Conservation (phyloP, 495 filamentous ascomycete species). For the Recurvomyces mirabilis region DNA sequence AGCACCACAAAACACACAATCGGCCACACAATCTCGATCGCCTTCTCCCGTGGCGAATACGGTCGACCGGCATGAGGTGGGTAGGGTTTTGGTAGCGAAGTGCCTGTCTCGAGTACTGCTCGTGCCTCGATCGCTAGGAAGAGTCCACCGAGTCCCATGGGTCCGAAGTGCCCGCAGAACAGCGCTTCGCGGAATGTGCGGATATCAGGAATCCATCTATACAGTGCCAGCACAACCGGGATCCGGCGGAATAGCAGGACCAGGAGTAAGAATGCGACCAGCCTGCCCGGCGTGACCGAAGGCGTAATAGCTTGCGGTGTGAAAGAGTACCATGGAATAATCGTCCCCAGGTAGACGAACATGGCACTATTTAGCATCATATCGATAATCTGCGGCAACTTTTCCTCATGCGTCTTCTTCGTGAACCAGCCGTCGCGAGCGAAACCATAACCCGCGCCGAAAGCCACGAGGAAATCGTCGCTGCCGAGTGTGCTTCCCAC, state of each 20-base stretch:
- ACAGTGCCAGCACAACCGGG: conserved; percentile 35
- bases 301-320: conserved; percentile 26
- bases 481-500: conserved; percentile 35
- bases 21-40: conserved; percentile 38
- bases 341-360: conserved; percentile 41
- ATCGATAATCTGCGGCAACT: conserved; percentile 36
- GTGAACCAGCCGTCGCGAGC: conserved; percentile 38
- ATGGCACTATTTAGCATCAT: conserved; percentile 38
- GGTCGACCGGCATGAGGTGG: conserved; percentile 27
- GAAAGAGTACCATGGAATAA: conserved; percentile 38
- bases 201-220: conserved; percentile 36
- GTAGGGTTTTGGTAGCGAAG: conserved; percentile 26
- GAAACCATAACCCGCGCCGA: conserved; percentile 41
- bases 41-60: conserved; percentile 21
- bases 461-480: conserved; percentile 43
- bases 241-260: conserved; percentile 38
- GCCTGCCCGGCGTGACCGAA: conserved; percentile 27
- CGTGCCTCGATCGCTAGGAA: conserved; percentile 43
- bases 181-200: conserved; percentile 38
- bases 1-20: conserved; percentile 40
- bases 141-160: conserved; percentile 42
- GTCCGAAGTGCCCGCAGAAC: conserved; percentile 42
- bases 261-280: conserved; percentile 34
- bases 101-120: conserved; percentile 35
- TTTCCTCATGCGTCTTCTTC: conserved; percentile 32